Conservation (phyloP, 148 eudicot species). For the Mesembryanthemum crystallinum region DNA sequence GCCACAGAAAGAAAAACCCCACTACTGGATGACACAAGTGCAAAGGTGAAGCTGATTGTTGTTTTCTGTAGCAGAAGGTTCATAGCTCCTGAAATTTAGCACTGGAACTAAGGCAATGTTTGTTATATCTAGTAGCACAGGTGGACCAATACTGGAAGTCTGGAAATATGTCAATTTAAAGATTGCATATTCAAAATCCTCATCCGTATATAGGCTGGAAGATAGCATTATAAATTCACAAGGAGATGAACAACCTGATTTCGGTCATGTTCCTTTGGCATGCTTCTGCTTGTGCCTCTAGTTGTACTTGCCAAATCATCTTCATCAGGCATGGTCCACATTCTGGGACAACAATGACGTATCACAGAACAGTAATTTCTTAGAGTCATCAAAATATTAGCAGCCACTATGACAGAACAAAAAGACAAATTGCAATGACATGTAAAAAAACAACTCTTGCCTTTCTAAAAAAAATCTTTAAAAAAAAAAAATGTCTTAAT, state of each 20-base stretch:
- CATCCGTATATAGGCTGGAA: constrained; percentile 4
- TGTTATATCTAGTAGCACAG: background rate
- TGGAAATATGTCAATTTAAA: background rate
- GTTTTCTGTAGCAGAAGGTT: background rate
- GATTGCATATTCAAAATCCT: background rate
- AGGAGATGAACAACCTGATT: constrained; percentile 21
- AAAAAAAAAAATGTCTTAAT: no score
- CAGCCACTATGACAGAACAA: background rate
- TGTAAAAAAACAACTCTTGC: background rate
- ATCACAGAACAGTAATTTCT: background rate
- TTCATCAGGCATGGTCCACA: constrained; percentile 30
- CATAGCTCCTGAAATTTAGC: background rate
- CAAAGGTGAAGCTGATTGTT: no score
- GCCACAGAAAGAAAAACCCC: background rate
- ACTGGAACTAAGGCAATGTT: background rate
- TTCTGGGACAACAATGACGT: constrained; percentile 12
- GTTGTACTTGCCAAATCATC: constrained; percentile 15
- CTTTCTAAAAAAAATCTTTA: no score
- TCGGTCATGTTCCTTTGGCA: constrained; percentile 9
- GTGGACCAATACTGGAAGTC: background rate
- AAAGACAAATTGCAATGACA: background rate
- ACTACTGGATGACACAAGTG: background rate
- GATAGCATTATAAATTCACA: constrained; percentile 8
- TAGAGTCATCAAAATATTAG: background rate
- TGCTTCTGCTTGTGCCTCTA: background rate